Evolutionary conservation across 140 eudicot species (phyloP), one percentile per base, ranked within the genome.

Genomic region (Senecio squalidus): DNA sequence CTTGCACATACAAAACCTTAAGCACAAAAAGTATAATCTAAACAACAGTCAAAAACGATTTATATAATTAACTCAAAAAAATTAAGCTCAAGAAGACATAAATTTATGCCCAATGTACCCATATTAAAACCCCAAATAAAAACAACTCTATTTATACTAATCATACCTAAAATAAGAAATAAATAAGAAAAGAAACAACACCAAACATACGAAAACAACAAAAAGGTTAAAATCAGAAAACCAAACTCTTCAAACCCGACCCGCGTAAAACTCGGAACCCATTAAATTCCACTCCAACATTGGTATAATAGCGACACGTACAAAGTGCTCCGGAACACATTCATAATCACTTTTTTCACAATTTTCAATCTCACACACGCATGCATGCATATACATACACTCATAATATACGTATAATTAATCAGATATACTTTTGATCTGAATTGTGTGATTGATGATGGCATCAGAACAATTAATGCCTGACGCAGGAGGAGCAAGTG

Each of bases 381-480:
- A 7, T 72, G 54, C 48, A 10, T 47, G 17, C 8, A 8, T 17
- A 14, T 0, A 44, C 5, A 31, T 10, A 31, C 5, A 6, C 45
- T 48, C 13, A 14, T 14, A 15, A 40, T 40, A 9, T 39, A 21
- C 57, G 39, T 47, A 49, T 28, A 17, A 53, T 25, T 54, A 16
- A 41, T 61, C 62, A 17, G 56, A 53, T 3, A 3, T 7, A 39
- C n/a, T 1, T 40, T 40, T 18, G 1, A n/a, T 40, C 5, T 14
- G 13, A 2, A 38, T n/a, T n/a, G 39, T 10, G 36, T 38, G 59
- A 62, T 23, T 51, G 25, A 27, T n/a, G n/a, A 83, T 78, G 94
- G 76, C 84, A 66, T 74, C 83, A 55, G 94, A 91, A 65, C 80
- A 84, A 62, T 78, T 85, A 46, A 68, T 80, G 74, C 59, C 74